Base-by-base conservation (phyloP, 139 green algal genomes). In the Medakamo hakoo region DNA sequence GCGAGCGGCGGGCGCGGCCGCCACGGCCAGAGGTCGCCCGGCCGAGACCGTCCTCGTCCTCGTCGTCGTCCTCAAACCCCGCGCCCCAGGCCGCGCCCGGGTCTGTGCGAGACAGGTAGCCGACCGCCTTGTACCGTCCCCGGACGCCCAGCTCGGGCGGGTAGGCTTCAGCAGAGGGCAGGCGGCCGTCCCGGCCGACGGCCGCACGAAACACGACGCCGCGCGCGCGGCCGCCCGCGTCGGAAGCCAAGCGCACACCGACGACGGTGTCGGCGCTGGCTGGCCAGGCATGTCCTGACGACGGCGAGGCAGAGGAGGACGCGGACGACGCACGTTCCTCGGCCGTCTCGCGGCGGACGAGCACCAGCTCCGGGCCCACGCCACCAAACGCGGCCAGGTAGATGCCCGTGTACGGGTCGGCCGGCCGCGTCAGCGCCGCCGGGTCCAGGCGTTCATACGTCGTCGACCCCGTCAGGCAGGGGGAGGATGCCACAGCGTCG, bases 331-430 rank as follows among this genome's bases (percentile, higher is more conserved):
- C n/a, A n/a, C n/a, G n/a, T n/a, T n/a, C n/a, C n/a, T n/a, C n/a
- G n/a, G n/a, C n/a, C n/a, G n/a, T n/a, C n/a, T n/a, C n/a, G 25
- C 73, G 75, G 5, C 27, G 21, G 16, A 96, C 63, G 32, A 78
- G 82, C n/a, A 96, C 69, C 32, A 92, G 59, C 76, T 96, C 88
- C 14, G 82, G 77, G 30, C 87, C 91, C 68, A 96, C 86, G 1
- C 83, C 78, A 1, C 90, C 90, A 71, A 94, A 97, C 18, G 75
- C 69, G 55, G 87, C 90, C 16, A 97, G 55, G 71, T 87, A 96
- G 4, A 93, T 57, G 16, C 81, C 87, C 26, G 57, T 58, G 31
- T 88, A 83, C 9, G 76, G 73, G 73, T 89, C 84, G n/a, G 71
- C 75, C 55, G 60, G 25, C 40, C n/a, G n/a, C n/a, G n/a, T 21